A percentile compares a stretch with the other conserved stretches of the same genome.
These are phyloP conservation scores for Entelexis paramagnoliae DNA, from an alignment of 1,139 yeast species.

Conservation along the genomic window DNA sequence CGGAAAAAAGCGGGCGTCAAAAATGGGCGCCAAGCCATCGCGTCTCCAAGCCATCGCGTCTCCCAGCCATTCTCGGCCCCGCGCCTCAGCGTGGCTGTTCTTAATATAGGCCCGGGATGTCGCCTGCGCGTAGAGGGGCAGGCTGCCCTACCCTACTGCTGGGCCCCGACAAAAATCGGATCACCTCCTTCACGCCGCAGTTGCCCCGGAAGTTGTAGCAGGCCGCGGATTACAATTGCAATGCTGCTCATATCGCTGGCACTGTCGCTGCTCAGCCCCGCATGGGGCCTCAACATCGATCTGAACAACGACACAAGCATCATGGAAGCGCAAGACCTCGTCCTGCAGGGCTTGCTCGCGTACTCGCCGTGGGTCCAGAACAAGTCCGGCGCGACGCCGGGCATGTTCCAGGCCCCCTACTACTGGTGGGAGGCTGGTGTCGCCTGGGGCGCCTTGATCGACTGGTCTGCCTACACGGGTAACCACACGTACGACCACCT, in stretches of 20 bases:
- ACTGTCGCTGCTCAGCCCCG: slow-evolving; percentile 10
- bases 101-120: neutral
- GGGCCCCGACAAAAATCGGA: neutral
- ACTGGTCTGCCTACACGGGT: slow-evolving; percentile 52
- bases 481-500: slow-evolving; percentile 49
- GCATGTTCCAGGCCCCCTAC: slow-evolving; percentile 65
- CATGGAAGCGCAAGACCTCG: slow-evolving; percentile 41
- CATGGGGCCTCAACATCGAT: slow-evolving; percentile 20
- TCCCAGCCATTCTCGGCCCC: too few relatives aligned
- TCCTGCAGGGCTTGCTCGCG: slow-evolving; percentile 56
- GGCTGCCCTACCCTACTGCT: neutral
- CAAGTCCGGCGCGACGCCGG: slow-evolving; percentile 46
- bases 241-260: slow-evolving; percentile 4
- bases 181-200: neutral
- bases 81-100: neutral
- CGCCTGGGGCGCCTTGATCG: slow-evolving; percentile 68
- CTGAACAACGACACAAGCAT: slow-evolving; percentile 26
- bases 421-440: slow-evolving; percentile 97
- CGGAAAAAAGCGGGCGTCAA: too few relatives aligned
- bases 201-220: too few relatives aligned
- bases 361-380: slow-evolving; percentile 51
- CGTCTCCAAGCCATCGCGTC: neutral
- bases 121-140: neutral
- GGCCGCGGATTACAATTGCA: neutral
- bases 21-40: too few relatives aligned